A percentile compares a stretch with the other conserved stretches of the same genome.
phyloP scores from a whole-genome alignment of 2,329 filamentous ascomycete genomes.

The Colletotrichum gigasporum region DNA sequence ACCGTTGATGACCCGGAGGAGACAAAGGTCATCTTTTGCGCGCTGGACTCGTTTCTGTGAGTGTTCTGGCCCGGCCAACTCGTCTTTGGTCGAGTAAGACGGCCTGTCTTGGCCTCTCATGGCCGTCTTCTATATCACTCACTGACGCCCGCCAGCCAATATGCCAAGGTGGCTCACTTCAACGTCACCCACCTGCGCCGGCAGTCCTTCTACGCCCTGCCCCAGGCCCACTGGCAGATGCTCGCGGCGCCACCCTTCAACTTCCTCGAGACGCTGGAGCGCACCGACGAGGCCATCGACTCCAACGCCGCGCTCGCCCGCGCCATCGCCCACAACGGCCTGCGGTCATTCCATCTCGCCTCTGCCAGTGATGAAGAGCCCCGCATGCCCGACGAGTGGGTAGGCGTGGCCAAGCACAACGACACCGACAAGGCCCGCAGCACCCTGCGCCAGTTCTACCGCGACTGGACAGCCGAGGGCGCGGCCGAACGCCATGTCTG shows the following conservation, averaged over 20 bases:
- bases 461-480: constrained; percentile 91
- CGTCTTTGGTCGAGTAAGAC: no score
- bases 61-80: no score
- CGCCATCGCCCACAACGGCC: constrained; percentile 76
- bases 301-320: constrained; percentile 85
- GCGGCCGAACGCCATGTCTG: constrained; percentile 77
- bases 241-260: constrained; percentile 85
- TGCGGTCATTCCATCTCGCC: constrained; percentile 71
- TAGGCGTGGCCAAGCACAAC: constrained; percentile 72
- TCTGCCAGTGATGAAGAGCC: constrained; percentile 50
- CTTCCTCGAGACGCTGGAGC: constrained; percentile 79
- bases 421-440: constrained; percentile 93
- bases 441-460: constrained; percentile 91
- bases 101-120: background rate
- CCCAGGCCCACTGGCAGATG: constrained; percentile 83
- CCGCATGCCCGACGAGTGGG: constrained; percentile 70
- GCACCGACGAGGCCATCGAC: constrained; percentile 89
- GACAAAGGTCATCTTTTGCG: constrained; percentile 78
- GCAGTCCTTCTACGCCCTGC: constrained; percentile 92
- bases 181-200: constrained; percentile 91
- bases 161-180: constrained; percentile 84
- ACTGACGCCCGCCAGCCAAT: constrained; percentile 69
- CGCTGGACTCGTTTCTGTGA: constrained; percentile 90
- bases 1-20: constrained; percentile 82
- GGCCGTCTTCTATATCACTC: background rate